These are phyloP conservation scores for Papilionanthe hybrid DNA, from an alignment of 116 monocot genomes.

Conservation along the genomic window DNA sequence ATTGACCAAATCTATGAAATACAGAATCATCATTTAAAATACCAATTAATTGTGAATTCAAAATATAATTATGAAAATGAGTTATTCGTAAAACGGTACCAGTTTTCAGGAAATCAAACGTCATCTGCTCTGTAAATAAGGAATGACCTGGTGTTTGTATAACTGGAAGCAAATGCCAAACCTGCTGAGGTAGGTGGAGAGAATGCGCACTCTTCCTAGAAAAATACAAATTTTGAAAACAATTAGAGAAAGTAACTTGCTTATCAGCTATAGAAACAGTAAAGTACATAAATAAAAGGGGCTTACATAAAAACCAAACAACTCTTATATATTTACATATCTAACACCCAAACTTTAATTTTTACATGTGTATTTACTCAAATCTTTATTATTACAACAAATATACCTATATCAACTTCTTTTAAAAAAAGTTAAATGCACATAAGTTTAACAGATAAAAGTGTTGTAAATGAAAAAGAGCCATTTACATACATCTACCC, in stretches of 20 bases:
- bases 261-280: not conserved
- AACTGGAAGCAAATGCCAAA: conserved; percentile 50
- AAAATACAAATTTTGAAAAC: not conserved
- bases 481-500: too few species aligned
- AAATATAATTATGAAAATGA: not conserved
- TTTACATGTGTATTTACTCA: too few species aligned
- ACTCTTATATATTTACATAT: too few species aligned
- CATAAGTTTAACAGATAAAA: too few species aligned
- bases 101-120: conserved; percentile 1
- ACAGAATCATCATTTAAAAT: not conserved
- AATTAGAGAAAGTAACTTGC: not conserved
- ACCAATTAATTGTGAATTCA: not conserved
- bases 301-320: too few species aligned
- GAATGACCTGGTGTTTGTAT: conserved; percentile 39
- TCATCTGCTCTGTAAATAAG: conserved; percentile 31
- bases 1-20: too few species aligned
- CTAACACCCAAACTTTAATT: too few species aligned
- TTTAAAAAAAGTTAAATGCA: too few species aligned
- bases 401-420: too few species aligned
- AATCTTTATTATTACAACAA: too few species aligned
- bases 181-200: conserved; percentile 81
- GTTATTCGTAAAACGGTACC: not conserved
- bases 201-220: conserved; percentile 68
- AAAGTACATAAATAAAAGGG: not conserved
- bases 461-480: too few species aligned